phyloP scores from a whole-genome alignment of 176 grass and related monocot genomes.

The Oryza meyeriana region DNA sequence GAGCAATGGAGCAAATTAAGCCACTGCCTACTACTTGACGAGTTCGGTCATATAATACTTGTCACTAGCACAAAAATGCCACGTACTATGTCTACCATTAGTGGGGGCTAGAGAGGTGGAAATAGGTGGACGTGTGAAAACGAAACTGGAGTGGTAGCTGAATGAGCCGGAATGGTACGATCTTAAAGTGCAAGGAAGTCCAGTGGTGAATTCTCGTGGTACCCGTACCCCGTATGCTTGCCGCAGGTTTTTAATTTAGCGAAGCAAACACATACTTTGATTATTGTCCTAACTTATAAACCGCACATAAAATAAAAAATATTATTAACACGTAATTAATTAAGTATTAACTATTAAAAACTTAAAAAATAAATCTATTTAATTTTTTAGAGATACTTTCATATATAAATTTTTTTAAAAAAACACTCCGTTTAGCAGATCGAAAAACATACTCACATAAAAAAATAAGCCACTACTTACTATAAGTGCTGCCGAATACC shows the following conservation, averaged over 20 bases:
- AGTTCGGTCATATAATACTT: not conserved
- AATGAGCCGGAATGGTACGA: not conserved
- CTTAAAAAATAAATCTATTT: too few species aligned
- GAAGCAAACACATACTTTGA: not conserved
- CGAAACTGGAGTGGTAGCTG: not conserved
- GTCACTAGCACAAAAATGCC: not conserved
- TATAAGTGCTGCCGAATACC: too few species aligned
- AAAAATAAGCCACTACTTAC: too few species aligned
- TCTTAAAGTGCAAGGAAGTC: not conserved
- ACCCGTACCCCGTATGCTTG: not conserved
- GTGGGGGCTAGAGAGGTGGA: not conserved
- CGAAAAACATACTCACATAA: too few species aligned
- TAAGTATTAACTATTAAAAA: too few species aligned
- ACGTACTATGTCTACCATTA: not conserved
- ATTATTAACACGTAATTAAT: too few species aligned
- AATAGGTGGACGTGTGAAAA: not conserved
- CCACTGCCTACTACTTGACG: not conserved
- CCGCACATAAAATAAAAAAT: too few species aligned
- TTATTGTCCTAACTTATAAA: too few species aligned
- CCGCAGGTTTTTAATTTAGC: not conserved
- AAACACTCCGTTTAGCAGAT: too few species aligned
- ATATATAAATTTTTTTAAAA: too few species aligned
- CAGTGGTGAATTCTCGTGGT: not conserved
- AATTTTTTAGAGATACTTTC: too few species aligned
- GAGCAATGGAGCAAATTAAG: too few species aligned